Percentiles rank a stretch among this genome's conserved stretches.
Evolutionary conservation across 208 protist genomes (phyloP).

Genomic region (Phytomonas francai): DNA sequence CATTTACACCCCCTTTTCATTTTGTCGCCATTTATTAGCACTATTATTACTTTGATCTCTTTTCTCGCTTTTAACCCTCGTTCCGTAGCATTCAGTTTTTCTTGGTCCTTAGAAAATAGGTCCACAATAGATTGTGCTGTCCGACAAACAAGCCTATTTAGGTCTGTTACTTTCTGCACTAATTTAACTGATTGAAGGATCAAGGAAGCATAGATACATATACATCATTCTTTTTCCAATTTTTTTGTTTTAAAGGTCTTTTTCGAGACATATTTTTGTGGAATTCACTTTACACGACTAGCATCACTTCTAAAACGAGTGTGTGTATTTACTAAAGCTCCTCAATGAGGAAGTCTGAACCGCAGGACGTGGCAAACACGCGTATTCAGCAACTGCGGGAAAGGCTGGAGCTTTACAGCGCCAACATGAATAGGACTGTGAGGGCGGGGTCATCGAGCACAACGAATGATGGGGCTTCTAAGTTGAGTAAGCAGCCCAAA

Average conservation of each 20-base stretch:
- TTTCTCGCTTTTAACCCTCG: slow-evolving; percentile 6
- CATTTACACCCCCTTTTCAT: slow-evolving; percentile 3
- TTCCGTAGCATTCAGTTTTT: slow-evolving; percentile 4
- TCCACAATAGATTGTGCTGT: not conserved
- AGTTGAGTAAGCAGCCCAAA: not conserved
- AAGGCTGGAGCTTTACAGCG: slow-evolving; percentile 70
- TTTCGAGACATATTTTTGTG: not conserved
- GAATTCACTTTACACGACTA: not conserved
- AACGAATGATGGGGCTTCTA: not conserved
- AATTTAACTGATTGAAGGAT: not conserved
- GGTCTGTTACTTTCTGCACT: not conserved
- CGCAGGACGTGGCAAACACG: slow-evolving; percentile 6
- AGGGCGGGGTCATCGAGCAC: not conserved
- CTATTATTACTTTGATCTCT: slow-evolving; percentile 1
- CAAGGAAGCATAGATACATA: not conserved
- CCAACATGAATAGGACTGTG: slow-evolving; percentile 17
- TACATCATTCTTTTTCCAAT: slow-evolving; percentile 6
- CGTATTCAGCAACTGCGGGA: slow-evolving; percentile 75
- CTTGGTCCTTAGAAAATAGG: not conserved
- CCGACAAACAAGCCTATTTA: not conserved
- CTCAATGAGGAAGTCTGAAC: not conserved
- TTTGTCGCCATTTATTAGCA: slow-evolving; percentile 2
- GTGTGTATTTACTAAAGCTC: not conserved
- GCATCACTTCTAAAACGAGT: not conserved
- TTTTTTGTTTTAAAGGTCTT: not conserved